Base-by-base conservation (phyloP, 2,329 filamentous ascomycete genomes). In the Leptodontidium sp. region DNA sequence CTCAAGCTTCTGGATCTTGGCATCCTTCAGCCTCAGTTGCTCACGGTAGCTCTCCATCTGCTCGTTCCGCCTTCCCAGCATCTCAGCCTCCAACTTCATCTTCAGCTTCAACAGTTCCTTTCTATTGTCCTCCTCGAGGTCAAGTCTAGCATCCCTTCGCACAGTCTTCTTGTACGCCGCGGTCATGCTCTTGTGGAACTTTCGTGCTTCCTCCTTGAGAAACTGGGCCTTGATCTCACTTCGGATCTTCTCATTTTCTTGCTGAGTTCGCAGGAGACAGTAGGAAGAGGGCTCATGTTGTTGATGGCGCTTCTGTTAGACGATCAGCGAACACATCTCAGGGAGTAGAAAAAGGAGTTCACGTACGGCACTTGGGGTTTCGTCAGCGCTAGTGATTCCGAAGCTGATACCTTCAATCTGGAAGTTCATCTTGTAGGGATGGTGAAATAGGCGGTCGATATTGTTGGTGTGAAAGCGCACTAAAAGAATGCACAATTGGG, bases 71-170 rank as follows among this genome's bases (percentile, higher is more conserved):
- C 49, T 49, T n/a, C 43, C 59, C 17, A 62, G 49, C 43, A 50
- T 35, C 24, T 62, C 59, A 50, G 59, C 59, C 59, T 62, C 59
- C 9, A 62, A 14, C 43, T 49, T 62, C 8, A 5, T 24, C 59
- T 50, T 62, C 26, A 50, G 15, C 14, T 35, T 62, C 3, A 38
- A 8, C n/a, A 62, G 24, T 21, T 62, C 43, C 26, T 26, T 47
- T n/a, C 45, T 32, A 26, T 62, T 62, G 45, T 62, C 45, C 24
- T 62, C 59, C 43, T 49, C 40, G 17, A 62, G 43, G 32, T 62
- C 59, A 26, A 49, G 45, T 35, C 29, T 62, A 26, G 59, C 59
- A 26, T 62, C 45, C 24, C 26, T 15, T 62, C 59, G 40, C 17
- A 38, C 57, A 3, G 38, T 59, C 21, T 59, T 59, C 57, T 59